Evolutionary conservation across 2,329 filamentous ascomycete genomes (phyloP).

Genomic region (Zymoseptoria brevis): DNA sequence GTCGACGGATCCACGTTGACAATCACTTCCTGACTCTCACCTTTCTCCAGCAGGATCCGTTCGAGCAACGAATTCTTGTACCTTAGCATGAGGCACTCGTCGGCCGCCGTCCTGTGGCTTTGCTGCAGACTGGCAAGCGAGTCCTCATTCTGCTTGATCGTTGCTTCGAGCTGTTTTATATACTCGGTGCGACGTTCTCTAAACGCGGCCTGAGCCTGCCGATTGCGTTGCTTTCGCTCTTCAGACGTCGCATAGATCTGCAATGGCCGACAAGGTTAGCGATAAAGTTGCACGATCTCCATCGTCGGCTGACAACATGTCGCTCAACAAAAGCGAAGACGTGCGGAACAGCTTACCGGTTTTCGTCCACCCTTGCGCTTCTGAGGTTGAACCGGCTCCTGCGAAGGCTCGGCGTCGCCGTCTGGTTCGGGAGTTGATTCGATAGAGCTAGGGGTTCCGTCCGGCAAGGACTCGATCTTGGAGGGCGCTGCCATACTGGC

Average conservation of each 20-base stretch:
- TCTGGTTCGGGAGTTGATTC: slow-evolving; percentile 43
- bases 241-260: slow-evolving; percentile 98
- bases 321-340: neutral
- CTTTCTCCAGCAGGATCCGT: slow-evolving; percentile 91
- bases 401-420: slow-evolving; percentile 33
- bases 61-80: slow-evolving; percentile 98
- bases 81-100: slow-evolving; percentile 94
- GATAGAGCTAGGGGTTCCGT: slow-evolving; percentile 43
- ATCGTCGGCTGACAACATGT: neutral
- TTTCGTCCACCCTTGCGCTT: slow-evolving; percentile 98
- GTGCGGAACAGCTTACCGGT: slow-evolving; percentile 57
- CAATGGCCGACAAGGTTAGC: slow-evolving; percentile 5
- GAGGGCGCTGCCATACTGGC: slow-evolving; percentile 38
- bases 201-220: slow-evolving; percentile 95
- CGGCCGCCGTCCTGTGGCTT: slow-evolving; percentile 86
- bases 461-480: slow-evolving; percentile 37
- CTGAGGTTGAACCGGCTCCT: slow-evolving; percentile 47
- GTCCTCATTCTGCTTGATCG: slow-evolving; percentile 94
- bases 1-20: slow-evolving; percentile 1
- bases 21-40: slow-evolving; percentile 38
- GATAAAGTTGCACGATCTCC: slow-evolving; percentile 15
- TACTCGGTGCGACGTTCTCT: slow-evolving; percentile 95
- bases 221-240: slow-evolving; percentile 93
- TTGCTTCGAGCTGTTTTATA: slow-evolving; percentile 97
- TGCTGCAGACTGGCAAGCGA: slow-evolving; percentile 87